Conservation (phyloP, 1,139 yeast species). For the Candida sanyaensis region DNA sequence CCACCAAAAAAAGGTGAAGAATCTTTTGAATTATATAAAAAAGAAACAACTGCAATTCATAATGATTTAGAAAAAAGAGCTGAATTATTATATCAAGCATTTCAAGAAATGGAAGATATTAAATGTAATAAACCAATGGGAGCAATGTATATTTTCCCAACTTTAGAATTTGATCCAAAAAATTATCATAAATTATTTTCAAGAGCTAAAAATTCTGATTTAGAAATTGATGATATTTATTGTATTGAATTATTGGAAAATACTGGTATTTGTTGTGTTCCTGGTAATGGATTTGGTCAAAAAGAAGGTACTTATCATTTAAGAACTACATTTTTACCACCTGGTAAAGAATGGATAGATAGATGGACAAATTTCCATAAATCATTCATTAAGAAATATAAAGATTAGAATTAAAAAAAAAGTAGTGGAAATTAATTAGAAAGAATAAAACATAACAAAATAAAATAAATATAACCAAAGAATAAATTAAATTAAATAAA, state of each 20-base stretch:
- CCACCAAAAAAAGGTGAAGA: slow-evolving; percentile 82
- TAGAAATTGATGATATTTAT: slow-evolving; percentile 82
- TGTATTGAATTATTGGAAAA: slow-evolving; percentile 76
- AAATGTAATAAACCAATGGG: slow-evolving; percentile 89
- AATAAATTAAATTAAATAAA: too few species aligned
- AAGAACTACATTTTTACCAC: slow-evolving; percentile 95
- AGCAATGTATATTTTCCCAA: slow-evolving; percentile 96
- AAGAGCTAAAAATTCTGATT: slow-evolving; percentile 55
- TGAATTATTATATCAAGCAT: slow-evolving; percentile 63
- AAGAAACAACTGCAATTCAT: slow-evolving; percentile 64
- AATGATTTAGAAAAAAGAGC: slow-evolving; percentile 67
- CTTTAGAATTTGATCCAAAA: slow-evolving; percentile 56
- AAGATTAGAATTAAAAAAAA: slow-evolving; percentile 9
- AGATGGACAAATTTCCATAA: slow-evolving; percentile 77
- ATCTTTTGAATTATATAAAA: slow-evolving; percentile 65
- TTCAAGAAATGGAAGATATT: slow-evolving; percentile 75
- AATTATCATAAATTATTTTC: slow-evolving; percentile 53
- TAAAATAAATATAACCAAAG: too few species aligned
- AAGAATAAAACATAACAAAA: too few species aligned
- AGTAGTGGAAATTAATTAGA: too few species aligned
- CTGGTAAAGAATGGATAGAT: slow-evolving; percentile 86
- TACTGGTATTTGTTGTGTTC: slow-evolving; percentile 98
- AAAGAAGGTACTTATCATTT: slow-evolving; percentile 84
- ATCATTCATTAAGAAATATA: slow-evolving; percentile 61
- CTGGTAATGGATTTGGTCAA: slow-evolving; percentile 98